Evolutionary conservation across 164 flowering plant genomes (phyloP), one percentile per base, ranked within the genome.

Genomic region (Chloranthus sessilifolius): DNA sequence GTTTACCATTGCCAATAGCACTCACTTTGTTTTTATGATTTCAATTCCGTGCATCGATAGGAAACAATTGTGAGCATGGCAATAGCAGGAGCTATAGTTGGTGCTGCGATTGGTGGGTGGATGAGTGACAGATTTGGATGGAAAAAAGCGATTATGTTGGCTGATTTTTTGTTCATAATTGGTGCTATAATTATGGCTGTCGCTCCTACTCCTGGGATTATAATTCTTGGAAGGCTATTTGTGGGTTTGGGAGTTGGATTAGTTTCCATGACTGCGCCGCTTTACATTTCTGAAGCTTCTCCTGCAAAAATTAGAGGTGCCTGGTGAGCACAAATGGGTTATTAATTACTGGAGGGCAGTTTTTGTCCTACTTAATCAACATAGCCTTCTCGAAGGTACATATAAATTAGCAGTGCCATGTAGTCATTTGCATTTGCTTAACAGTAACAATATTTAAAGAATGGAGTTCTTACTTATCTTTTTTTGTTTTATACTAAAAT

Each of bases 41-140:
- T 25, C 2, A 8, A 23, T 21, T 42, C 20, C 46, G 23, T 22
- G 0, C 11, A 2, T 33, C 21, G 23, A 48, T 66, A 88, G 96
- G 96, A 86, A 73, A 73, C 82, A 0, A 92, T 88, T 2, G 99
- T 92, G 36, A 82, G 97, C 46, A 88, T 75, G 84, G 91, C 95
- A 0, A 84, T 86, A 7, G 96, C 84, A n/a, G 99, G 96, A 20
- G 99, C 99, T 10, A 88, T 92, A 11, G 0, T 92, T 19, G 99
- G 99, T n/a, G 99, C 99, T 6, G 99, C 74, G 1, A 1, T 79
- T 11, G 99, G 99, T 16, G 96, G 96, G 26, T 80, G 71, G 74
- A 53, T 82, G 50, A 92, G 78, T 28, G 96, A 88, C 59, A 66
- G 37, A 23, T 61, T 71, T 34, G 96, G 96, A 11, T 56, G 99